A percentile compares a stretch with the other conserved stretches of the same genome.
Conservation (phyloP, 225 moss, liverwort and hornwort genomes). For the Physcomitrium patens region DNA sequence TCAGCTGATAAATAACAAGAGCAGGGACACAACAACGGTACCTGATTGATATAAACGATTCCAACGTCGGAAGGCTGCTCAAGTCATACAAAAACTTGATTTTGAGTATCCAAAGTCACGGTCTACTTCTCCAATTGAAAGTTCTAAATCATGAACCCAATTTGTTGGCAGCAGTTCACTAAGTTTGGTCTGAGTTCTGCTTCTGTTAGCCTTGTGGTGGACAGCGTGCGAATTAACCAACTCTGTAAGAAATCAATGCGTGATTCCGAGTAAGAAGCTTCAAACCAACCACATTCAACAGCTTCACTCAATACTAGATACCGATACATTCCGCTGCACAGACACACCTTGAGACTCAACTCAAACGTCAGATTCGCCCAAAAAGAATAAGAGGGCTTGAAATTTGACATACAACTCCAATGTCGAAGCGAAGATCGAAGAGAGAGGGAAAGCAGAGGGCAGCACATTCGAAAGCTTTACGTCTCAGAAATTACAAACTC, state of each 20-base stretch:
- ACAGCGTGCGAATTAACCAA: constrained; percentile 19
- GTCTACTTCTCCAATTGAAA: constrained; percentile 39
- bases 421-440: too few relatives aligned
- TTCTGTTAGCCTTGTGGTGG: constrained; percentile 22
- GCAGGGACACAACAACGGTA: constrained; percentile 1
- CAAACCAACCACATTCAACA: constrained; percentile 22
- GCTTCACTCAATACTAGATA: neutral
- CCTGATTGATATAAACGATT: constrained; percentile 31
- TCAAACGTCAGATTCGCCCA: too few relatives aligned
- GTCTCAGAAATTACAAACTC: too few relatives aligned
- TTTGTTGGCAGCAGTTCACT: constrained; percentile 13
- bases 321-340: too few relatives aligned
- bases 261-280: constrained; percentile 20
- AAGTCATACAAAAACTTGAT: constrained; percentile 31
- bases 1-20: constrained; percentile 14
- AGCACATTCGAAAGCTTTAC: too few relatives aligned
- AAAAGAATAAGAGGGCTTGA: too few relatives aligned
- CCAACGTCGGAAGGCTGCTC: constrained; percentile 13
- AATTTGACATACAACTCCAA: too few relatives aligned
- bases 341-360: too few relatives aligned
- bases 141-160: constrained; percentile 38
- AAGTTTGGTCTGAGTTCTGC: constrained; percentile 3
- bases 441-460: too few relatives aligned
- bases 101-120: constrained; percentile 38
- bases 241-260: constrained; percentile 31